Evolutionary conservation across 2,329 filamentous ascomycete genomes (phyloP).

Genomic region (Scytalidium sp.): DNA sequence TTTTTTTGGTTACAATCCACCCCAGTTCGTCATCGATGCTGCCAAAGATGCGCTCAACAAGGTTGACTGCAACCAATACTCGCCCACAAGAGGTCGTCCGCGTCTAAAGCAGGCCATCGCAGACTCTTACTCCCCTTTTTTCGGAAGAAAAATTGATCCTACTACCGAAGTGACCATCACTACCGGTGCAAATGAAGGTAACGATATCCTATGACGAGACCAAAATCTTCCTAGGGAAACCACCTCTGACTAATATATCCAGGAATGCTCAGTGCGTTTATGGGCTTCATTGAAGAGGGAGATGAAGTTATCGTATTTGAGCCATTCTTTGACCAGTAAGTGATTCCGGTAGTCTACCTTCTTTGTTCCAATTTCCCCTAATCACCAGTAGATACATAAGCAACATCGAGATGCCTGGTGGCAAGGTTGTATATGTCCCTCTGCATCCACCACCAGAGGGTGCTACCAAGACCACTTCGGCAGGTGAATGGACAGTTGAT

Average conservation of each 20-base stretch:
- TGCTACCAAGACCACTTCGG: slow-evolving; percentile 74
- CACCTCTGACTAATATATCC: too few species aligned
- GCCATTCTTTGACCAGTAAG: slow-evolving; percentile 94
- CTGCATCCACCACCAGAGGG: slow-evolving; percentile 84
- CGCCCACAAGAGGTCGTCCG: slow-evolving; percentile 88
- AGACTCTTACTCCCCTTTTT: slow-evolving; percentile 86
- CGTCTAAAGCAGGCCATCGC: slow-evolving; percentile 90
- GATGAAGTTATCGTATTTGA: slow-evolving; percentile 98
- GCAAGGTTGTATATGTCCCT: slow-evolving; percentile 93
- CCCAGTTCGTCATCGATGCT: slow-evolving; percentile 83
- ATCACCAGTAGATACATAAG: slow-evolving; percentile 67
- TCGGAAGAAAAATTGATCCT: slow-evolving; percentile 77
- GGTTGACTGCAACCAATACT: slow-evolving; percentile 99
- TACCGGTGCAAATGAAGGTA: slow-evolving; percentile 80
- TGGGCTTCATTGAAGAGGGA: slow-evolving; percentile 91
- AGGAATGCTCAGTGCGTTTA: slow-evolving; percentile 94
- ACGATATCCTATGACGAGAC: background rate
- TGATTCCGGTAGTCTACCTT: slow-evolving; percentile 4
- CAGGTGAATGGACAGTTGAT: slow-evolving; percentile 84
- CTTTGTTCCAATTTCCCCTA: slow-evolving; percentile 1
- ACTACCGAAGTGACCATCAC: slow-evolving; percentile 95
- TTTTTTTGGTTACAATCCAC: slow-evolving; percentile 93
- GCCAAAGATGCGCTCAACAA: slow-evolving; percentile 85
- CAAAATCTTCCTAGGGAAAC: too few species aligned
- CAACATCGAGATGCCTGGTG: slow-evolving; percentile 98